Percentiles rank a stretch among this genome's conserved stretches.
These are phyloP conservation scores for Pestalotiopsis sp. DNA, from an alignment of 2,329 filamentous ascomycete species.

Conservation along the genomic window DNA sequence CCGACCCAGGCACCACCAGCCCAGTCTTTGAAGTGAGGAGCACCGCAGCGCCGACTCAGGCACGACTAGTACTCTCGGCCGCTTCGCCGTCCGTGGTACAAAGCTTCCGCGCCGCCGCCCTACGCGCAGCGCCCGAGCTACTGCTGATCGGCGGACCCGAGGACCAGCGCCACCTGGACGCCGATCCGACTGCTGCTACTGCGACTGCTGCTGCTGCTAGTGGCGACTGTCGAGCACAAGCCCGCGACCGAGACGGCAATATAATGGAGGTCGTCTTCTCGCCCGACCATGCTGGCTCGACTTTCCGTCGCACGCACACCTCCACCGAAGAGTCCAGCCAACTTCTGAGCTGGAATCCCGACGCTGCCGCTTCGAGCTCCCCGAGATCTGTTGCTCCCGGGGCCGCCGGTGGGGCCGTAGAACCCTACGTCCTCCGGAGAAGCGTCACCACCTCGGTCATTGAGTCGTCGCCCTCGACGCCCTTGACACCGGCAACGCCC, in stretches of 20 bases:
- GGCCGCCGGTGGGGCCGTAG: constrained; percentile 22
- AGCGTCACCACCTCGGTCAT: constrained; percentile 39
- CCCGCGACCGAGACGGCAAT: constrained; percentile 82
- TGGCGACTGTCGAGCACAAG: constrained; percentile 53
- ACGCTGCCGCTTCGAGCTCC: constrained; percentile 38
- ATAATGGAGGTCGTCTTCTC: constrained; percentile 76
- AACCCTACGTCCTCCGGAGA: constrained; percentile 32
- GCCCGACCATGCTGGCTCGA: constrained; percentile 36
- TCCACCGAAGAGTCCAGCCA: constrained; percentile 43
- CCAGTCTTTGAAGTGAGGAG: constrained; percentile 48
- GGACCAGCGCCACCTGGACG: constrained; percentile 23
- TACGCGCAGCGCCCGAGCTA: constrained; percentile 62
- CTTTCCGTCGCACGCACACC: constrained; percentile 38
- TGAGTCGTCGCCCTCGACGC: constrained; percentile 24
- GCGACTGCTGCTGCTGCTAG: constrained; percentile 17
- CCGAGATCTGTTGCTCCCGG: constrained; percentile 24
- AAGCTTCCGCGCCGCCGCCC: constrained; percentile 71
- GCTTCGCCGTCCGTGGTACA: constrained; percentile 66
- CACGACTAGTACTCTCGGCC: constrained; percentile 69
- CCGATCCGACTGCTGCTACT: constrained; percentile 17
- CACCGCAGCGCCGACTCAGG: constrained; percentile 42
- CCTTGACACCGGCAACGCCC: constrained; percentile 37
- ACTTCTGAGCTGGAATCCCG: constrained; percentile 54
- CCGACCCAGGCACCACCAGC: constrained; percentile 28
- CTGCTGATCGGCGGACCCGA: constrained; percentile 50